Evolutionary conservation across 441 rosid species (phyloP).

Genomic region (Populus hybrid): DNA sequence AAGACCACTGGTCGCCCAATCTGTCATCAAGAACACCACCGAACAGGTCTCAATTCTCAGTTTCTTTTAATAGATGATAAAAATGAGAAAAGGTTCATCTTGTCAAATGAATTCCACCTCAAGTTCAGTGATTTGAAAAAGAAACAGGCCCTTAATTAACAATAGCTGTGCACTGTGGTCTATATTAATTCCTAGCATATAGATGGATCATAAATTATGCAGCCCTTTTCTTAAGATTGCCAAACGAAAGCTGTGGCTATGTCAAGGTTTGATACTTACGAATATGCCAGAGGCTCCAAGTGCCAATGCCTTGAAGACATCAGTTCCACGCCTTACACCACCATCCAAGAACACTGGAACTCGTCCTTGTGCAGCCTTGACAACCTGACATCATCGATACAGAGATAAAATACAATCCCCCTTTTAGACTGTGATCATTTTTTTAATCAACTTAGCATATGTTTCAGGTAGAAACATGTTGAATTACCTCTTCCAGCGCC

Average conservation of each 20-base stretch:
- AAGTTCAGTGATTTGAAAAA: too few species aligned
- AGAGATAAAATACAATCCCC: background rate
- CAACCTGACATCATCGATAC: slow-evolving; percentile 41
- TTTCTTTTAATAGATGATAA: background rate
- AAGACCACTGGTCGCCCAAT: slow-evolving; percentile 68
- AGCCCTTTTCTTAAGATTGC: background rate
- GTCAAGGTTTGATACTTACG: slow-evolving; percentile 36
- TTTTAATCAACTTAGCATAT: background rate
- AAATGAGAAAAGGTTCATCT: background rate
- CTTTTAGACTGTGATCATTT: background rate
- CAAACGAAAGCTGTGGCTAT: background rate
- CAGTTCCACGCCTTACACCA: slow-evolving; percentile 76
- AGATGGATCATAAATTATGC: background rate
- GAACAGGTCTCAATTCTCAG: background rate
- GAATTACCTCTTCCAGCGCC: slow-evolving; percentile 69
- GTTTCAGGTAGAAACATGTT: background rate
- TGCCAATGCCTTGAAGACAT: slow-evolving; percentile 87
- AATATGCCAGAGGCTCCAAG: slow-evolving; percentile 78
- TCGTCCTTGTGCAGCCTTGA: slow-evolving; percentile 56
- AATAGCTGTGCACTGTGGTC: too few species aligned
- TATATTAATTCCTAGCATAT: background rate
- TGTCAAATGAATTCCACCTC: background rate
- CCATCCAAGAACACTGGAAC: slow-evolving; percentile 75
- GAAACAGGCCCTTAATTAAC: too few species aligned
- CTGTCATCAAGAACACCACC: slow-evolving; percentile 27